Evolutionary conservation across 2,329 filamentous ascomycete species (phyloP), one percentile per base, ranked within the genome.

Genomic region (Sclerotinia subarctica): DNA sequence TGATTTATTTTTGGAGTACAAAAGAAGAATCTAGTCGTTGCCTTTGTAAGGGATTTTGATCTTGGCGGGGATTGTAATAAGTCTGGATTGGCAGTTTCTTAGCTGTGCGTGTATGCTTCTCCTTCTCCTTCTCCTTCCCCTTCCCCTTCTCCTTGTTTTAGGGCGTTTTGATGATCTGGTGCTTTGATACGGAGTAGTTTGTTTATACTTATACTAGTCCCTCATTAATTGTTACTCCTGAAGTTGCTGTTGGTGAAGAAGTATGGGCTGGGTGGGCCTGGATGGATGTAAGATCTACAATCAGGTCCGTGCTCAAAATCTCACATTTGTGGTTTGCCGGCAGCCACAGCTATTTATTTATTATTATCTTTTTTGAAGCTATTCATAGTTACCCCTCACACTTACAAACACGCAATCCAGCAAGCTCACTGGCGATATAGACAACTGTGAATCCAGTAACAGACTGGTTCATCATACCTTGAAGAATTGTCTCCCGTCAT

Each of bases 271-370:
- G 10, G 35, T 35, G 35, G 35, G 35, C 35, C 35, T 35, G 35
- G 35, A 35, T 35, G 35, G 35, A 35, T 35, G 35, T 35, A 35
- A 35, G 35, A 35, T 35, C 35, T 35, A 17, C 2, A 53, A 51
- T 35, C 24, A 5, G 32, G 65, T 67, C 65, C 35, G 65, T 67
- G 65, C 65, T 46, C 57, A 32, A 47, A 11, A n/a, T 63, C 63
- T 17, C 10, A 47, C 38, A 21, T 52, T 26, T n/a, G 13, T 35
- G 46, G 21, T 53, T 49, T 52, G 60, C 60, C 29, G 3, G 35
- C 19, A 29, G 29, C 19, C 38, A 2, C 35, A 11, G 10, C 10
- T 38, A 38, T 32, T 32, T 35, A 35, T 5, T 5, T 6, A 8
- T 35, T 35, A 35, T 35, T 5, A 38, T 13, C 38, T 38, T 35